These are phyloP conservation scores for Flaveria sonorensis DNA, from an alignment of 129 eudicot species.

Conservation along the genomic window DNA sequence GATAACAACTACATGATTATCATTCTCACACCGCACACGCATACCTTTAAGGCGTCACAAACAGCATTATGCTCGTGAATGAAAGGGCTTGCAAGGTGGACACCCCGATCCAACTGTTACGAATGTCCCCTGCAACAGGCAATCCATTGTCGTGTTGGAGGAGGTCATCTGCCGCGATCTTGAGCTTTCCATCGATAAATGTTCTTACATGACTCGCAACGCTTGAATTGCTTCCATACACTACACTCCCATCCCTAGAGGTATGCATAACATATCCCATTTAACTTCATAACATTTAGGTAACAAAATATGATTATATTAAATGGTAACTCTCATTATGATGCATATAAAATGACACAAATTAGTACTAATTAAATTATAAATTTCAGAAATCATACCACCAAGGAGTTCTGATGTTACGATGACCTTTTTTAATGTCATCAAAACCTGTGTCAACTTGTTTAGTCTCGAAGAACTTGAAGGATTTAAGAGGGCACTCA, in stretches of 20 bases:
- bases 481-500: slow-evolving; percentile 63
- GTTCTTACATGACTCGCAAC: slow-evolving; percentile 42
- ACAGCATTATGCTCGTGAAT: slow-evolving; percentile 60
- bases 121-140: slow-evolving; percentile 49
- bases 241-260: slow-evolving; percentile 57
- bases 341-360: not conserved
- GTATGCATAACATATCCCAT: not conserved
- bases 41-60: slow-evolving; percentile 58
- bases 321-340: too few species aligned
- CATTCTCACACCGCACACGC: not conserved
- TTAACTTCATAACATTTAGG: slow-evolving; percentile 2
- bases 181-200: slow-evolving; percentile 60
- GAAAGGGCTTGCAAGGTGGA: slow-evolving; percentile 61
- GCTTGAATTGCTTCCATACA: slow-evolving; percentile 47
- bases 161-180: slow-evolving; percentile 52
- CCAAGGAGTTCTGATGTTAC: slow-evolving; percentile 64
- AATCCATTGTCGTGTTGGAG: slow-evolving; percentile 46
- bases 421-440: slow-evolving; percentile 48
- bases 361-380: not conserved
- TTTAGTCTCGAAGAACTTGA: slow-evolving; percentile 52
- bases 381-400: slow-evolving; percentile 41
- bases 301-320: too few species aligned
- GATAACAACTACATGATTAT: not conserved
- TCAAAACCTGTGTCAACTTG: slow-evolving; percentile 43
- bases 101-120: slow-evolving; percentile 65